phyloP scores from a whole-genome alignment of 2,329 filamentous ascomycete species.

The Hypoxylon sp. region DNA sequence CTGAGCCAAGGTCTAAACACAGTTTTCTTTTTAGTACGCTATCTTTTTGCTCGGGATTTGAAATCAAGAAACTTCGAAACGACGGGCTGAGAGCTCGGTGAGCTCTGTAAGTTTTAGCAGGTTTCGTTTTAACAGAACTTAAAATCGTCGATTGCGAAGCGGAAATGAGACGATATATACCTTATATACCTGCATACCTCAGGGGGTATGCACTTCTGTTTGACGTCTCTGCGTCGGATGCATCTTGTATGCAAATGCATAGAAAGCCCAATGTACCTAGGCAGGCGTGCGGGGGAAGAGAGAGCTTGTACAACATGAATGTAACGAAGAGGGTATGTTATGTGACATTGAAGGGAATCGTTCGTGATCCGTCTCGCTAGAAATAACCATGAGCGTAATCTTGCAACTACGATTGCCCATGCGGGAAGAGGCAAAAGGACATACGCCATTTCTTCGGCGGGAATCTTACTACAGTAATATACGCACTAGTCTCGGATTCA shows the following conservation, averaged over 20 bases:
- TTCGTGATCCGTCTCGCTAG: constrained; percentile 10
- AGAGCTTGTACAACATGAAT: constrained; percentile 6
- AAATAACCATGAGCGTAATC: constrained; percentile 9
- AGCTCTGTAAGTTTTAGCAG: neutral
- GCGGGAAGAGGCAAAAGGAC: neutral
- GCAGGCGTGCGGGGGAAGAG: constrained; percentile 4
- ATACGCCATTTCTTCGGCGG: neutral
- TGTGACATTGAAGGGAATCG: constrained; percentile 14
- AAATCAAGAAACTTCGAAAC: constrained; percentile 17
- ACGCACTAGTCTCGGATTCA: constrained; percentile 2
- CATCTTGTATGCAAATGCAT: constrained; percentile 5
- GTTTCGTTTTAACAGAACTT: constrained; percentile 10
- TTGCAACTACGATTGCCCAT: neutral
- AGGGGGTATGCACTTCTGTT: constrained; percentile 1
- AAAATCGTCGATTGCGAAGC: neutral
- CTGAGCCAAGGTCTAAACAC: constrained; percentile 13
- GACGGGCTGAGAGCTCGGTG: neutral
- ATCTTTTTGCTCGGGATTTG: constrained; percentile 16
- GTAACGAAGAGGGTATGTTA: constrained; percentile 1
- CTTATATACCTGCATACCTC: neutral
- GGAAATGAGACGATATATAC: neutral
- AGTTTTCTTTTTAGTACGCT: neutral
- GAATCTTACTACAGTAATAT: constrained; percentile 22
- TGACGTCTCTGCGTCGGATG: neutral
- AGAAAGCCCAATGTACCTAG: constrained; percentile 1